These are phyloP conservation scores for Murraya paniculata DNA, from an alignment of 345 rosid species.

Conservation along the genomic window DNA sequence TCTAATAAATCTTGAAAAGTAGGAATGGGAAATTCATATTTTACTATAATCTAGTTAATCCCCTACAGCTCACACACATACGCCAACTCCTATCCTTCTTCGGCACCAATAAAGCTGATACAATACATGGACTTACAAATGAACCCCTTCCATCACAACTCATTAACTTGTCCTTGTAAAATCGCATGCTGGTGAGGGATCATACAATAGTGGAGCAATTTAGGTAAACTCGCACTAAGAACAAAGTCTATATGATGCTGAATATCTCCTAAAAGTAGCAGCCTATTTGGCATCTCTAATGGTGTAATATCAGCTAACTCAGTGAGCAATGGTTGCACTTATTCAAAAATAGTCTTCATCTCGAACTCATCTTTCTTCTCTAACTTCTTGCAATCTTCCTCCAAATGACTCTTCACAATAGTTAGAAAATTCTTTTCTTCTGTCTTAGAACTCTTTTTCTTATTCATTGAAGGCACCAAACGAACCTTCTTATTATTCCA, in stretches of 20 bases:
- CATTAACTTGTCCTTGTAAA: neutral
- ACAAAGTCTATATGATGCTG: neutral
- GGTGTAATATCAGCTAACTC: no score
- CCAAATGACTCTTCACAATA: no score
- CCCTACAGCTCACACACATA: rapidly evolving
- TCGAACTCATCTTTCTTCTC: no score
- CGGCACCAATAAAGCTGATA: neutral
- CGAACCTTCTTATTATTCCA: no score
- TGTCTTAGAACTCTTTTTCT: no score
- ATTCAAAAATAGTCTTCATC: rapidly evolving
- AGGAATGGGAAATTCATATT: no score
- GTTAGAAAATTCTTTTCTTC: no score
- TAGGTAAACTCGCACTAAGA: neutral
- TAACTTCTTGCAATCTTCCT: no score
- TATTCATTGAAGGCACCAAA: no score
- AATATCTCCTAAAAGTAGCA: neutral
- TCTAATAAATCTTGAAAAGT: no score
- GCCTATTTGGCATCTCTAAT: no score
- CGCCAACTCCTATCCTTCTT: neutral
- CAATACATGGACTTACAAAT: neutral
- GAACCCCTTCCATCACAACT: neutral
- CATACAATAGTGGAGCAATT: neutral
- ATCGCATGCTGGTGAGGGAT: neutral
- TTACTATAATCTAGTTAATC: neutral
- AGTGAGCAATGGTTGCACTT: no score